Base-by-base conservation (phyloP, 1,284 basidiomycete genomes). In the Apiotrichum gamsii region DNA sequence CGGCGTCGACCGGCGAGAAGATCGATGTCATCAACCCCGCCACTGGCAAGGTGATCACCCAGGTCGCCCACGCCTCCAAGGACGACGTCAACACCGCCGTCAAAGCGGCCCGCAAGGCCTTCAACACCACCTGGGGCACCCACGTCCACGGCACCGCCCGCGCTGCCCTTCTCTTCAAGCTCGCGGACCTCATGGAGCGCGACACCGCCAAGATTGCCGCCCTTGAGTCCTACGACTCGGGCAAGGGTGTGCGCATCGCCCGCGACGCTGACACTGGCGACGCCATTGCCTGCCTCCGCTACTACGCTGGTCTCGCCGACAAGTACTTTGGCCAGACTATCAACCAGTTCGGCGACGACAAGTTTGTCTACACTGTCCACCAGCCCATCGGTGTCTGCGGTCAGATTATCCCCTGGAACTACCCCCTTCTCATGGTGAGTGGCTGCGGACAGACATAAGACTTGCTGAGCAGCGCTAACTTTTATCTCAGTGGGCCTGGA, bases 401-500 rank as follows among this genome's bases (percentile, higher is more conserved):
- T 13, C 87, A 89, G 64, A 90, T 91, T n/a, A n/a, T n/a, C n/a
- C n/a, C n/a, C n/a, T n/a, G n/a, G n/a, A n/a, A n/a, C n/a, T n/a
- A n/a, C n/a, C n/a, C n/a, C n/a, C n/a, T n/a, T n/a, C n/a, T n/a
- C n/a, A n/a, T n/a, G n/a, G 85, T 87, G 64, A 58, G 79, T 72
- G 5, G 2, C 25, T n/a, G n/a, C n/a, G n/a, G n/a, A n/a, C n/a
- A n/a, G n/a, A n/a, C n/a, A n/a, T n/a, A n/a, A n/a, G n/a, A n/a
- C n/a, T n/a, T n/a, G n/a, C n/a, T n/a, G n/a, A n/a, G n/a, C n/a
- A n/a, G n/a, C n/a, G n/a, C n/a, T n/a, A n/a, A n/a, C n/a, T n/a
- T n/a, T n/a, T n/a, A n/a, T n/a, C n/a, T n/a, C n/a, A n/a, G 88
- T 88, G 87, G 83, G 76, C 84, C 5, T 93, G 90, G 88, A 93